Percentiles rank a stretch among this genome's conserved stretches.
Conservation (phyloP, 352 stramenopile genomes). For the Elongisporangium prolatum region DNA sequence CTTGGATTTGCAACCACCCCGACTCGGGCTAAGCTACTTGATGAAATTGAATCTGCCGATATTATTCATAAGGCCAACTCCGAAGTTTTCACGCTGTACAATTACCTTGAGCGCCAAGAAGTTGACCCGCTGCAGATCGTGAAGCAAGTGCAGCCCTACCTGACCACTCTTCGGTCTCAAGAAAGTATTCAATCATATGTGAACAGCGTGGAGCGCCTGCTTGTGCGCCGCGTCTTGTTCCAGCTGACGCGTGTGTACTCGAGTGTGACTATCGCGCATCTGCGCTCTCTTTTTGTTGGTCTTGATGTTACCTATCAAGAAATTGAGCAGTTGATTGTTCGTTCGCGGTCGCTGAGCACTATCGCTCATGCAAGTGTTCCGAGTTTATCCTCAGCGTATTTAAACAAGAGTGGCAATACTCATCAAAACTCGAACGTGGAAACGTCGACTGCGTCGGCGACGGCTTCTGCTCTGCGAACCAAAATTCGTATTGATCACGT, state of each 20-base stretch:
- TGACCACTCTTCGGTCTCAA: constrained; percentile 34
- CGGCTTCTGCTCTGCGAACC: constrained; percentile 43
- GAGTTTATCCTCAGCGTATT: constrained; percentile 63
- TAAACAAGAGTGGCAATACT: constrained; percentile 40
- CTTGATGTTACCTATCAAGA: constrained; percentile 68
- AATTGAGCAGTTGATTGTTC: constrained; percentile 87
- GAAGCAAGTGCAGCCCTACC: constrained; percentile 55
- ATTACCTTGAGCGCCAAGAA: constrained; percentile 60
- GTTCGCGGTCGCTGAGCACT: constrained; percentile 63
- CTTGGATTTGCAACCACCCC: constrained; percentile 86
- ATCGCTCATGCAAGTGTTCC: constrained; percentile 55
- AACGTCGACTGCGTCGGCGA: constrained; percentile 44
- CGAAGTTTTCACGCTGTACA: constrained; percentile 58
- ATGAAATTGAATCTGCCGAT: constrained; percentile 82
- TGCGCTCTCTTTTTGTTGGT: constrained; percentile 84
- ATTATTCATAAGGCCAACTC: constrained; percentile 55
- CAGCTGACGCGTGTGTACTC: constrained; percentile 86
- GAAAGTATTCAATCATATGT: constrained; percentile 49
- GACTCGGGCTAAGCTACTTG: constrained; percentile 88
- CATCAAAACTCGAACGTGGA: constrained; percentile 22
- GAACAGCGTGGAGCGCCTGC: constrained; percentile 54
- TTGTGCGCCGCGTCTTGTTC: constrained; percentile 77
- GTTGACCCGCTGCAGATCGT: constrained; percentile 80
- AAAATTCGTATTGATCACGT: constrained; percentile 85
- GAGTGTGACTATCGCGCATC: constrained; percentile 79